These are phyloP conservation scores for Phyllosticta paracitricarpa DNA, from an alignment of 2,329 filamentous ascomycete species.

Conservation along the genomic window DNA sequence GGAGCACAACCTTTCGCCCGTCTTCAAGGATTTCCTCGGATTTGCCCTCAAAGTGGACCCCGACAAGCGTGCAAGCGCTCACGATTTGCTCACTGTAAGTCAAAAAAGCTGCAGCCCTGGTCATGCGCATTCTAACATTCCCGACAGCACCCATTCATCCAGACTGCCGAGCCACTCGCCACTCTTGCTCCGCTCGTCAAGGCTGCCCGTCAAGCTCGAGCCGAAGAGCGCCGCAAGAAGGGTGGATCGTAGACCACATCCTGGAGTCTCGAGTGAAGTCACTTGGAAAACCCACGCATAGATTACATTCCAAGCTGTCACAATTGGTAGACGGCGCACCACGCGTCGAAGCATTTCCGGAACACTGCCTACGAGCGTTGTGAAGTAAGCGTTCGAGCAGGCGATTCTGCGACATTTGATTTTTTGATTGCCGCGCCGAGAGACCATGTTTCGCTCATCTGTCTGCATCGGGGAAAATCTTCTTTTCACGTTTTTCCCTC, in stretches of 20 bases:
- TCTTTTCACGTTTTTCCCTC: neutral
- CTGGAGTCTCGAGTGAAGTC: neutral
- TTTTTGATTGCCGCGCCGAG: neutral
- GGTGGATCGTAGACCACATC: constrained; percentile 19
- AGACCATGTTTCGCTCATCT: neutral
- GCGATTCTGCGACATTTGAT: neutral
- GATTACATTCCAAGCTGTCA: neutral
- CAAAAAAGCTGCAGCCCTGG: neutral
- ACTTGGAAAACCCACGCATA: neutral
- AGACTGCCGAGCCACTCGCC: constrained; percentile 42
- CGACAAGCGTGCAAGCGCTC: constrained; percentile 89
- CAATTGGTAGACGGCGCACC: neutral
- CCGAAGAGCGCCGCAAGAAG: constrained; percentile 56
- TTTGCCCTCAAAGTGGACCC: constrained; percentile 95
- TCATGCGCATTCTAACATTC: neutral
- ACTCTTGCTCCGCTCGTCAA: constrained; percentile 80
- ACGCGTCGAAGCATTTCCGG: neutral
- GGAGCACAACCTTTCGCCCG: constrained; percentile 65
- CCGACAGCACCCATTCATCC: constrained; percentile 38
- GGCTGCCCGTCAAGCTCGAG: constrained; percentile 73
- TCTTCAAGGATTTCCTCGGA: constrained; percentile 85
- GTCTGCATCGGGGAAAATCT: neutral
- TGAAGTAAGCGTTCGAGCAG: neutral
- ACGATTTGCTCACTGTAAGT: constrained; percentile 82
- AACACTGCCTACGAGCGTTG: neutral